phyloP scores from a whole-genome alignment of 2,329 filamentous ascomycete species.

The Paracamarosporium sp. region DNA sequence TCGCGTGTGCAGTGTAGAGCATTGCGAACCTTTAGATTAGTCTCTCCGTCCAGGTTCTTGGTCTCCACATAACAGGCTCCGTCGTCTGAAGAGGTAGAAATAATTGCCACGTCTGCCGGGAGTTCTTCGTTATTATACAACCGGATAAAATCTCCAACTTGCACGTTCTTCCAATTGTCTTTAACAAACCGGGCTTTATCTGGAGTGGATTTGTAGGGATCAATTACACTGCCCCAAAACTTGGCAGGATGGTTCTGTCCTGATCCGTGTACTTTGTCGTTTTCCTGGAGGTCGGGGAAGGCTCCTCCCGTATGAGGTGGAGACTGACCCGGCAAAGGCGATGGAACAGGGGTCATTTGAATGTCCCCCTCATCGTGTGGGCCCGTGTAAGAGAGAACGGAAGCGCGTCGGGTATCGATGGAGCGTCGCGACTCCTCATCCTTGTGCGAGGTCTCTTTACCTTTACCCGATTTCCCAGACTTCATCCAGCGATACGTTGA shows the following conservation, averaged over 20 bases:
- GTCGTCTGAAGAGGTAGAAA: conserved; percentile 92
- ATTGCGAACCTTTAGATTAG: conserved; percentile 93
- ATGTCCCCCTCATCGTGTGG: conserved; percentile 68
- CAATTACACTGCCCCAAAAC: conserved; percentile 74
- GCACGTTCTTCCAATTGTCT: conserved; percentile 92
- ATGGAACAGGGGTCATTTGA: conserved; percentile 94
- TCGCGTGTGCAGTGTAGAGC: conserved; percentile 84
- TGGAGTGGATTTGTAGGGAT: conserved; percentile 68
- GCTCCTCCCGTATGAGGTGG: conserved; percentile 34
- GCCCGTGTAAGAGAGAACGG: conserved; percentile 60
- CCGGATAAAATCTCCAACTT: conserved; percentile 95
- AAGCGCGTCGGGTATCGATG: conserved; percentile 66
- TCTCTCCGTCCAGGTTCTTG: conserved; percentile 97
- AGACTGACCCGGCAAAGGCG: conserved; percentile 67
- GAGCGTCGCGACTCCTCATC: conserved; percentile 68
- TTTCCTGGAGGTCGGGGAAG: conserved; percentile 25
- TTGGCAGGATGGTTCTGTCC: conserved; percentile 46
- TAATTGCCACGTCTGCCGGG: conserved; percentile 88
- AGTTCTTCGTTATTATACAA: conserved; percentile 96
- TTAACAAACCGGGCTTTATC: conserved; percentile 87
- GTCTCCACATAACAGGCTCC: conserved; percentile 98
- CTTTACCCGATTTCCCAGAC: conserved; percentile 47
- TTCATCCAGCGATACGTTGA: conserved; percentile 61
- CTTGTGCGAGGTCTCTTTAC: conserved; percentile 55
- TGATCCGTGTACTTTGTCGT: conserved; percentile 32